Base-by-base conservation (phyloP, 164 flowering plant genomes). In the Chimonanthus praecox region DNA sequence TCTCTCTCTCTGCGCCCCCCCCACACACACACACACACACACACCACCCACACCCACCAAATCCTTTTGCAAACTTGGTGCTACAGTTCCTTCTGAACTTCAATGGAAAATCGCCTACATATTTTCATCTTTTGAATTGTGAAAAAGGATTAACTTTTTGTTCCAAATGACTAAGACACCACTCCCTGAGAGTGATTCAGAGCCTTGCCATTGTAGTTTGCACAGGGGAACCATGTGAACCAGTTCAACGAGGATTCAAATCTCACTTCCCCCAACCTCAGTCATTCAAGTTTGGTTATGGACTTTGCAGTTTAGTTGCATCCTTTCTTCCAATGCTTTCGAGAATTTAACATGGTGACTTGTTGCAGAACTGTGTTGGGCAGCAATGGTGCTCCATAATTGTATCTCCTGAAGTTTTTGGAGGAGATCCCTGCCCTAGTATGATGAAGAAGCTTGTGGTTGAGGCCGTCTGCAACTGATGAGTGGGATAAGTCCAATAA, bases 381-480 rank as follows among this genome's bases (percentile, higher is more conserved):
- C 87, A 86, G 82, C 80, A 85, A 77, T 75, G 81, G 51, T 96
- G 99, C 81, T 70, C 95, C 0, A 92, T 96, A 54, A 81, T 84
- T 1, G 89, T 96, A 15, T 84, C 92, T 58, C 93, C 94, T 60
- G 89, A 89, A 71, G 80, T 84, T 58, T 92, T 91, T 75, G 97
- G 99, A 70, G 98, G 95, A 73, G 96, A 91, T 77, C 96, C 93
- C 33, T 91, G 95, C 73, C 90, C 91, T 3, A 82, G 50, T 43
- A 80, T 85, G 70, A 87, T 85, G 91, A 90, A 90, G 86, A 84
- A 88, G 83, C 84, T 88, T 58, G 80, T 91, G 0, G 95, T 90
- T 58, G 91, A 90, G 72, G 91, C 86, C 46, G 67, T 87, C 68
- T 90, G 95, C 84, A 77, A 75, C 74, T 88, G 58, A 71, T 49